Conservation (phyloP, 2,329 filamentous ascomycete genomes). For the Phoma sp. region DNA sequence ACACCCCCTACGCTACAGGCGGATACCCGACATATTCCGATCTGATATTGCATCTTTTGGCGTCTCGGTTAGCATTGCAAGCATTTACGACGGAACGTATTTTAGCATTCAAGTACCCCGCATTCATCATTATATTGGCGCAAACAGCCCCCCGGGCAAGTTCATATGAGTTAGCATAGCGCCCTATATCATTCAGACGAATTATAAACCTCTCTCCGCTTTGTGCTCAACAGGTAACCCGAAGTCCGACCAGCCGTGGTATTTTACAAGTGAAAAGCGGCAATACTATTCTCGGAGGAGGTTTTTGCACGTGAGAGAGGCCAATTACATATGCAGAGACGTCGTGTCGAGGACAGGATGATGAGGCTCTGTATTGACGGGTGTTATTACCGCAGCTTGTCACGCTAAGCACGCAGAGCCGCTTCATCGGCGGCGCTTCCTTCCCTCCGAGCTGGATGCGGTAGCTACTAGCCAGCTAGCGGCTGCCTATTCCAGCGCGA, state of each 20-base stretch:
- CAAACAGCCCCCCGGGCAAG: background rate
- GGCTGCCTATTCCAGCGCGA: background rate
- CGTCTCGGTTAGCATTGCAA: background rate
- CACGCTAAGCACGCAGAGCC: background rate
- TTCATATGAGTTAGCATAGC: background rate
- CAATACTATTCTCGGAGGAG: background rate
- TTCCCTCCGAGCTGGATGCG: background rate
- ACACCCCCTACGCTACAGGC: background rate
- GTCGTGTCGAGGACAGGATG: background rate
- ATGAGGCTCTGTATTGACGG: slow-evolving; percentile 4
- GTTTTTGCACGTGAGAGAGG: background rate
- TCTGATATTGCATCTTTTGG: background rate
- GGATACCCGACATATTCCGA: background rate
- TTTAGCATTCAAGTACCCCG: background rate
- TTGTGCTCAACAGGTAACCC: background rate
- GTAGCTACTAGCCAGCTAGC: background rate
- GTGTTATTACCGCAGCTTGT: background rate
- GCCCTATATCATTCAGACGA: background rate
- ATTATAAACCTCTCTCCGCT: background rate
- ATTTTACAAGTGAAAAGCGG: background rate
- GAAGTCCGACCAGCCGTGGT: background rate
- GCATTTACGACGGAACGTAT: background rate
- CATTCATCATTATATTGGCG: background rate
- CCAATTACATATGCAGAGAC: background rate
- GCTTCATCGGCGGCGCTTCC: background rate